Evolutionary conservation across 2,329 filamentous ascomycete species (phyloP).

Genomic region (Cladobotryum mycophilum): DNA sequence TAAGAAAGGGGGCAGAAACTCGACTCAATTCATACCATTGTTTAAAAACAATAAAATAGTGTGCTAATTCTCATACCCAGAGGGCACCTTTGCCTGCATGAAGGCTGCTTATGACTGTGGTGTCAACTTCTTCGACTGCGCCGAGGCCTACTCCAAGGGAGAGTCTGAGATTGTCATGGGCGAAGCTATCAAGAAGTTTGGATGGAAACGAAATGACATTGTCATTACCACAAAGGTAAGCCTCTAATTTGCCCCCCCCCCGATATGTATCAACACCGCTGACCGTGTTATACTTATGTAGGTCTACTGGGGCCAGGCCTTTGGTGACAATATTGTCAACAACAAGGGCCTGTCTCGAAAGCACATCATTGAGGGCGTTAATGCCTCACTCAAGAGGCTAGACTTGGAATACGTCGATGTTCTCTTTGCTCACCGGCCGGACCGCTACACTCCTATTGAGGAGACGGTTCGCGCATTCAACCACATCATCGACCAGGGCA

Average conservation of each 20-base stretch:
- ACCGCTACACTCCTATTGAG: constrained; percentile 62
- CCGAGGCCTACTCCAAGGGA: constrained; percentile 52
- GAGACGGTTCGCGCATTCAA: constrained; percentile 67
- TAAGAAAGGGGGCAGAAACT: constrained; percentile 24
- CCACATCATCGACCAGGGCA: constrained; percentile 60
- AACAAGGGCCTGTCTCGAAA: constrained; percentile 63
- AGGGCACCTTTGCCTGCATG: constrained; percentile 49
- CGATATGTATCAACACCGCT: not conserved
- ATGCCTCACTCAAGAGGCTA: constrained; percentile 51
- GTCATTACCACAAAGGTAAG: constrained; percentile 55
- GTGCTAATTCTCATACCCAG: not conserved
- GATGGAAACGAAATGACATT: constrained; percentile 55
- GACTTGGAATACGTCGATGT: constrained; percentile 59
- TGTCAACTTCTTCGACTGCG: constrained; percentile 59
- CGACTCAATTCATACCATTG: too few species aligned
- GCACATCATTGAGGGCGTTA: constrained; percentile 62
- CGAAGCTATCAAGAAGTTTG: constrained; percentile 52
- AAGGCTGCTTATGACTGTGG: constrained; percentile 54
- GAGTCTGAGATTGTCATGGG: constrained; percentile 60
- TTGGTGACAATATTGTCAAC: constrained; percentile 57
- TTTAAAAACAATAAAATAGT: not conserved
- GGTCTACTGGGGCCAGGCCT: constrained; percentile 59
- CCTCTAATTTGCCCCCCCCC: not conserved
- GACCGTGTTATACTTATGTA: constrained; percentile 19
- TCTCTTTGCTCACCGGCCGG: constrained; percentile 63